Conservation (phyloP, 2,329 filamentous ascomycete genomes). For the Colletotrichum cereale region DNA sequence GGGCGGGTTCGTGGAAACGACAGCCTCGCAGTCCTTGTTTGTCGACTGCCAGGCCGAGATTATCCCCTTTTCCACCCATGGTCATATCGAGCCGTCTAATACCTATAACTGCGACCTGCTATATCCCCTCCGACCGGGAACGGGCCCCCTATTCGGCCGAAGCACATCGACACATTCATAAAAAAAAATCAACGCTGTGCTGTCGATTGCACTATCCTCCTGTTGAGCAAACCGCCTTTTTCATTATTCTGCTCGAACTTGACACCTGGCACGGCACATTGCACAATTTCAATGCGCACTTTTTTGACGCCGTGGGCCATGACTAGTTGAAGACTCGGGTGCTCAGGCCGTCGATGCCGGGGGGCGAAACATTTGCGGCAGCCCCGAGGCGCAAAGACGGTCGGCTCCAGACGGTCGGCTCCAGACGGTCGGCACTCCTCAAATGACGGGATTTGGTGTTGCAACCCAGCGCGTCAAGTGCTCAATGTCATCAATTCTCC, state of each 20-base stretch:
- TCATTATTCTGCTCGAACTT: slow-evolving; percentile 19
- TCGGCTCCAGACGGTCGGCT: slow-evolving; percentile 18
- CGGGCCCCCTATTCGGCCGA: slow-evolving; percentile 39
- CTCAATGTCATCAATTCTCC: slow-evolving; percentile 36
- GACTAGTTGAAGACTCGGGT: neutral
- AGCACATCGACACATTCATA: slow-evolving; percentile 26
- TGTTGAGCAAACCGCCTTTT: slow-evolving; percentile 13
- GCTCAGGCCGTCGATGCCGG: slow-evolving; percentile 6
- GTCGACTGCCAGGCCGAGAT: slow-evolving; percentile 51
- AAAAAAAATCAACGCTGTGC: slow-evolving; percentile 3
- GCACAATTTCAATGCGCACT: slow-evolving; percentile 6
- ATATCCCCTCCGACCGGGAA: slow-evolving; percentile 45
- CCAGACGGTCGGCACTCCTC: slow-evolving; percentile 24
- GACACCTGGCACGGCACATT: slow-evolving; percentile 2
- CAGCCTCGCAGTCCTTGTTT: slow-evolving; percentile 37
- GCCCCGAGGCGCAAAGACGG: slow-evolving; percentile 17
- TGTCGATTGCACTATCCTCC: slow-evolving; percentile 25
- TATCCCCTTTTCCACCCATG: slow-evolving; percentile 48
- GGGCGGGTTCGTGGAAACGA: slow-evolving; percentile 29
- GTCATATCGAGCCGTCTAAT: slow-evolving; percentile 49
- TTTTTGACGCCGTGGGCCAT: neutral
- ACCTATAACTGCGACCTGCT: slow-evolving; percentile 54
- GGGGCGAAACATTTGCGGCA: slow-evolving; percentile 25
- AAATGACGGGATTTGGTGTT: slow-evolving; percentile 26
- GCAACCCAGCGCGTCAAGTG: slow-evolving; percentile 27